Percentiles rank a stretch among this genome's conserved stretches.
These are phyloP conservation scores for Calonectria pseudoturangicola DNA, from an alignment of 2,329 filamentous ascomycete genomes.

Conservation along the genomic window DNA sequence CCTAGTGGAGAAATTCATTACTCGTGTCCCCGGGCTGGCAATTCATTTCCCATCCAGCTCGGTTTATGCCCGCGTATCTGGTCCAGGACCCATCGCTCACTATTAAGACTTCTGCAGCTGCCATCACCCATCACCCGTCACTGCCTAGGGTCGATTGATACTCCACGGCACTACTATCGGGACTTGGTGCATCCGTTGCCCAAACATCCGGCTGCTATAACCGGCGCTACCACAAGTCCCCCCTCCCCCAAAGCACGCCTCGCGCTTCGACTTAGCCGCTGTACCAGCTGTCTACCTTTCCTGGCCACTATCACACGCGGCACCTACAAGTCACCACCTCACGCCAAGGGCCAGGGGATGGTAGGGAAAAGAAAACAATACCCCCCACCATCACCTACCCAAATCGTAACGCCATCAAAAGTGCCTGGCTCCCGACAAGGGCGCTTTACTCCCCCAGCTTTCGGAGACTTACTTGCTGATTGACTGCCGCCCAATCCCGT, in stretches of 20 bases:
- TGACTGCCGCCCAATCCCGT: constrained; percentile 11
- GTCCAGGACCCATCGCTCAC: constrained; percentile 9
- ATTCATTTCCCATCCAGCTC: constrained; percentile 14
- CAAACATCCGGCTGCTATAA: constrained; percentile 21
- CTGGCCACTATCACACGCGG: constrained; percentile 2
- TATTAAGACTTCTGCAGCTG: constrained; percentile 25
- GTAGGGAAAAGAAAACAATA: neutral
- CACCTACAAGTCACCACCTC: constrained; percentile 22
- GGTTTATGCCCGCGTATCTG: constrained; percentile 15
- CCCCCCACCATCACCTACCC: constrained; percentile 30
- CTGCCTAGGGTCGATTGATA: constrained; percentile 10
- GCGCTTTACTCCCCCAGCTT: constrained; percentile 13
- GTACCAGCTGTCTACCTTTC: neutral
- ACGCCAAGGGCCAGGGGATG: constrained; percentile 11
- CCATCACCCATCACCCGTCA: constrained; percentile 18
- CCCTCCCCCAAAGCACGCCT: neutral
- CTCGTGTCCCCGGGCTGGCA: constrained; percentile 16
- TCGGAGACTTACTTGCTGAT: constrained; percentile 19
- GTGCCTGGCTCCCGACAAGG: constrained; percentile 33
- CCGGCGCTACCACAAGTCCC: constrained; percentile 15
- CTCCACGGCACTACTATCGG: constrained; percentile 22
- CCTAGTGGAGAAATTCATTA: constrained; percentile 24
- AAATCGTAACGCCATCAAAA: constrained; percentile 33
- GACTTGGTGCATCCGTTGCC: constrained; percentile 8
- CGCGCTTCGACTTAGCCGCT: constrained; percentile 22